Conservation (phyloP, 1,139 yeast genomes). For the Lodderomyces margitis region DNA sequence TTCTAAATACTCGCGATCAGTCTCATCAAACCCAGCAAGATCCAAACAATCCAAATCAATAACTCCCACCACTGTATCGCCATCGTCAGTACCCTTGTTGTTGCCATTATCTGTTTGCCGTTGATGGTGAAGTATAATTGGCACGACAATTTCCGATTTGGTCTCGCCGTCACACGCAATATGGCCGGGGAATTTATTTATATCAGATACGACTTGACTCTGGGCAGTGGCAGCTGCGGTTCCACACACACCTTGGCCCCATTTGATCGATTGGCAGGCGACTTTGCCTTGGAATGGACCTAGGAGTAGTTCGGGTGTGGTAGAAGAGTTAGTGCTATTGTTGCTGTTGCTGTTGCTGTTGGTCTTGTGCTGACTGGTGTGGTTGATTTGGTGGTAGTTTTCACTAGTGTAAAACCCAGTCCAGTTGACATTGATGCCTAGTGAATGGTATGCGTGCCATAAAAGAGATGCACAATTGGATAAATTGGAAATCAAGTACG, state of each 20-base stretch:
- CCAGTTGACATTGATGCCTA: constrained; percentile 73
- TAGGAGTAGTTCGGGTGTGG: constrained; percentile 53
- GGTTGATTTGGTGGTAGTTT: constrained; percentile 8
- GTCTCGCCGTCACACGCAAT: constrained; percentile 98
- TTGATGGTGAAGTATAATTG: too few relatives aligned
- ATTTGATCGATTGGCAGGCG: constrained; percentile 78
- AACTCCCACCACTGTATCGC: constrained; percentile 57
- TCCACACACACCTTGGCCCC: constrained; percentile 93
- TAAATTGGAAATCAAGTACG: constrained; percentile 85
- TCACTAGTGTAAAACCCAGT: constrained; percentile 72
- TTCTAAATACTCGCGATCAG: constrained; percentile 62
- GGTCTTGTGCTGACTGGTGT: too few relatives aligned
- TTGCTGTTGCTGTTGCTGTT: background rate
- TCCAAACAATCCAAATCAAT: constrained; percentile 81
- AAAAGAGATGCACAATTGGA: constrained; percentile 82
- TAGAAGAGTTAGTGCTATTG: background rate
- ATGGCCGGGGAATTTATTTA: constrained; percentile 80
- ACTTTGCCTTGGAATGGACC: constrained; percentile 98
- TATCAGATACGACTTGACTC: constrained; percentile 79
- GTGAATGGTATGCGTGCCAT: constrained; percentile 81
- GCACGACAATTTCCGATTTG: constrained; percentile 89
- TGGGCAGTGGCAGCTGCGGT: constrained; percentile 57
- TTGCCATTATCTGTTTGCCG: too few relatives aligned
- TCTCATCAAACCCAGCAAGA: constrained; percentile 60
- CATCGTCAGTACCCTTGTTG: constrained; percentile 23